Percentiles rank a stretch among this genome's conserved stretches.
These are phyloP conservation scores for Hypoxylon lenormandii DNA, from an alignment of 495 filamentous ascomycete species.

Conservation along the genomic window DNA sequence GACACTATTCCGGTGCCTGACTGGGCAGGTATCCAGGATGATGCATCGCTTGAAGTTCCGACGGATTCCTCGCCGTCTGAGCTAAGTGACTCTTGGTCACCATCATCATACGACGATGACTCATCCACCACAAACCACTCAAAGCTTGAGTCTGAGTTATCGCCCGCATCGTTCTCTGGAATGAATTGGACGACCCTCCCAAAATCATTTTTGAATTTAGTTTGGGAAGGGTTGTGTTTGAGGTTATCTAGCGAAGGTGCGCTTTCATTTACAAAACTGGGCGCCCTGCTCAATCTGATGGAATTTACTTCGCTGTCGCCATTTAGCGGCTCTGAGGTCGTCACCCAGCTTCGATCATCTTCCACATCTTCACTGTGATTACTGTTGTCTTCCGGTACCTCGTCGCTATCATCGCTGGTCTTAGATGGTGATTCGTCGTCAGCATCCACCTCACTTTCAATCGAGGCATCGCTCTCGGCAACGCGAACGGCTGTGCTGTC, in stretches of 20 bases:
- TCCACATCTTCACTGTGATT: not conserved
- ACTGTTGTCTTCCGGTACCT: not conserved
- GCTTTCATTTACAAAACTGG: not conserved
- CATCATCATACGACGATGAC: not conserved
- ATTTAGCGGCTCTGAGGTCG: not conserved
- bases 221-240: not conserved
- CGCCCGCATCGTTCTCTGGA: not conserved
- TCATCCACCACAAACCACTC: not conserved
- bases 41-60: not conserved
- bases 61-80: not conserved
- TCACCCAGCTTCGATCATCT: not conserved
- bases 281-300: not conserved
- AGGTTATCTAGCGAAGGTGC: no score
- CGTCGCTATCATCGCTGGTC: not conserved
- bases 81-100: not conserved
- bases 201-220: not conserved
- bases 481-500: not conserved
- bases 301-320: not conserved
- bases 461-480: not conserved
- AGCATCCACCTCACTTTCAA: not conserved
- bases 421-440: not conserved
- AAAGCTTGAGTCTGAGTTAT: constrained; percentile 7
- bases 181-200: not conserved
- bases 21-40: not conserved
- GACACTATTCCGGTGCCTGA: not conserved